These are phyloP conservation scores for Pyrenochaeta sp. DNA, from an alignment of 2,329 filamentous ascomycete species.

Conservation along the genomic window DNA sequence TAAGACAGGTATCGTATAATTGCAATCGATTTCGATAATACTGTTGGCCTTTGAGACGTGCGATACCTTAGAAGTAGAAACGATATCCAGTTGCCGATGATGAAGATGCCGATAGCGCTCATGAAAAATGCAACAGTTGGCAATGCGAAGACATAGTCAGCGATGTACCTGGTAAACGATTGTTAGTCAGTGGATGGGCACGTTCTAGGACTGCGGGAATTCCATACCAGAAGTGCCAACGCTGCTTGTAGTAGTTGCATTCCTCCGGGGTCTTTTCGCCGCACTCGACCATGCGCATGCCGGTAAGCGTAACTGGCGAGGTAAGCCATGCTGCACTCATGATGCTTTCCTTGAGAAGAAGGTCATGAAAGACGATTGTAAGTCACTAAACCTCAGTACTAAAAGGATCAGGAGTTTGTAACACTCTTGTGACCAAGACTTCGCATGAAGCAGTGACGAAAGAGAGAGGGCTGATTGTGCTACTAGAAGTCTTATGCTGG, in stretches of 20 bases:
- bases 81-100: slow-evolving; percentile 50
- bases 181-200: background rate
- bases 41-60: slow-evolving; percentile 4
- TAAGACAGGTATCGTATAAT: slow-evolving; percentile 38
- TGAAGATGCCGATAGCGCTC: slow-evolving; percentile 58
- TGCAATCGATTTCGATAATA: slow-evolving; percentile 26
- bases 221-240: slow-evolving; percentile 60
- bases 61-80: slow-evolving; percentile 36
- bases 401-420: too few relatives aligned
- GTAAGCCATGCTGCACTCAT: slow-evolving; percentile 23
- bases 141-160: slow-evolving; percentile 63
- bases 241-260: slow-evolving; percentile 56
- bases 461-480: too few relatives aligned
- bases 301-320: slow-evolving; percentile 20
- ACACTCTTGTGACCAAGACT: too few relatives aligned
- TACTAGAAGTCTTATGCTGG: too few relatives aligned
- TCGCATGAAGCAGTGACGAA: too few relatives aligned
- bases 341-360: background rate
- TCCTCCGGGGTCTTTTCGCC: slow-evolving; percentile 53
- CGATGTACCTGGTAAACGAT: slow-evolving; percentile 56
- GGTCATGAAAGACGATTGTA: too few relatives aligned
- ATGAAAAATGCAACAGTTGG: slow-evolving; percentile 64
- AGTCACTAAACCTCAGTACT: too few relatives aligned
- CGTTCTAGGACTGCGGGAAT: too few relatives aligned
- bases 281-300: slow-evolving; percentile 34